A percentile compares a stretch with the other conserved stretches of the same genome.
Evolutionary conservation across 208 protist genomes (phyloP).

Genomic region (Crithidia thermophila): DNA sequence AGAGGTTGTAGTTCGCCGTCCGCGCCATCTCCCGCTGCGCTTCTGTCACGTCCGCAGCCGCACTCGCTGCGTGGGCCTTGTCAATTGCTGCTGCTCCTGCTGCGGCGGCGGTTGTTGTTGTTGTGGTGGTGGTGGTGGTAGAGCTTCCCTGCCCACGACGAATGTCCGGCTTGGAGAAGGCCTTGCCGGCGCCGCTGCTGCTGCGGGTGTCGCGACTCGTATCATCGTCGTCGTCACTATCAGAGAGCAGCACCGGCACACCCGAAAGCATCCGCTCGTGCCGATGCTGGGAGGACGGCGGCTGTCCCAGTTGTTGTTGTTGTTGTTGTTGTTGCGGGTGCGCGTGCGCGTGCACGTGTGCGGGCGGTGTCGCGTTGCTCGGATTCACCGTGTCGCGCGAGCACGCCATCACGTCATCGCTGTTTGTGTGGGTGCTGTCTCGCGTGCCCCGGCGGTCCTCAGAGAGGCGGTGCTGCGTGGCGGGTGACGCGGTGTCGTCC

Average conservation of each 20-base stretch:
- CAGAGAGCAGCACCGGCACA: conserved; percentile 3
- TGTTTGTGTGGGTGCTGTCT: background rate
- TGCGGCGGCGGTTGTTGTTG: too few relatives aligned
- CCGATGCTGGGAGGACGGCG: background rate
- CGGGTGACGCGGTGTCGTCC: background rate
- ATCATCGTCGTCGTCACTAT: conserved; percentile 13
- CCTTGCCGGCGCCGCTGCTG: background rate
- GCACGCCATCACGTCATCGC: too few relatives aligned
- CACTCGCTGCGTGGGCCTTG: too few relatives aligned
- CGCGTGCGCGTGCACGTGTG: too few relatives aligned
- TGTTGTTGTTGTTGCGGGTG: background rate
- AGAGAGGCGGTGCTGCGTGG: conserved; percentile 10
- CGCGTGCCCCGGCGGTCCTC: background rate
- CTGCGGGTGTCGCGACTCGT: background rate
- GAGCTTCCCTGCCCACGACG: too few relatives aligned
- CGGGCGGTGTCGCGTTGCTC: too few relatives aligned
- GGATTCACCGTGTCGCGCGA: too few relatives aligned
- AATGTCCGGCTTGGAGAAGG: too few relatives aligned
- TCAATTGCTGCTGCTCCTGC: too few relatives aligned
- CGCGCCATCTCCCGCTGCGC: background rate
- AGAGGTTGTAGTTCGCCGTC: background rate
- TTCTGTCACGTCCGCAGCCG: too few relatives aligned
- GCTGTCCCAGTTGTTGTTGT: background rate
- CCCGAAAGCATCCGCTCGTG: conserved; percentile 6
- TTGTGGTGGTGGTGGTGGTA: too few relatives aligned